phyloP scores from a whole-genome alignment of 1,284 basidiomycete genomes.

The Ceratobasidium sp. region DNA sequence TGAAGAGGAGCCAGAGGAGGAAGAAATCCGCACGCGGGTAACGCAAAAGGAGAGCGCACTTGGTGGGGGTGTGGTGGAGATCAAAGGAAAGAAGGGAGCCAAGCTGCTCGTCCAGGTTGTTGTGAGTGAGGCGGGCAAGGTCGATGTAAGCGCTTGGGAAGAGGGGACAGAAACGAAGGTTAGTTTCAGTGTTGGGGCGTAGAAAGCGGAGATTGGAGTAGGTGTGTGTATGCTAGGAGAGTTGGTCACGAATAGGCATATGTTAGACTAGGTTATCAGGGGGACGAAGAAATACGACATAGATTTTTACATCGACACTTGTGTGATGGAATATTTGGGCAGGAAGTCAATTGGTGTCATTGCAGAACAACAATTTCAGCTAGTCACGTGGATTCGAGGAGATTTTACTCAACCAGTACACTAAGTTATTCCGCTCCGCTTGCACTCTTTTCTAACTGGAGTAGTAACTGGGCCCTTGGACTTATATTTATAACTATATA shows the following conservation, averaged over 20 bases:
- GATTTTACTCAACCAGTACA: too few species aligned
- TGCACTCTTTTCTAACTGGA: too few species aligned
- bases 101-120: conserved; percentile 76
- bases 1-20: conserved; percentile 62
- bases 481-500: too few species aligned
- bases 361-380: too few species aligned
- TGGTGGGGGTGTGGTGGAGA: conserved; percentile 68
- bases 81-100: conserved; percentile 66
- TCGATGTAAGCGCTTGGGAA: conserved; percentile 68
- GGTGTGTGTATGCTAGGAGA: conserved; percentile 14
- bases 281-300: not conserved
- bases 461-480: too few species aligned
- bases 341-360: too few species aligned
- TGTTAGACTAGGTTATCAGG: not conserved
- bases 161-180: conserved; percentile 60
- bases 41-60: conserved; percentile 74
- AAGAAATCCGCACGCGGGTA: conserved; percentile 76
- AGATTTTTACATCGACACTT: not conserved
- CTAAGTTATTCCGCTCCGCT: too few species aligned
- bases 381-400: too few species aligned
- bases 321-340: too few species aligned
- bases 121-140: conserved; percentile 67
- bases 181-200: conserved; percentile 32
- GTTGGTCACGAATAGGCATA: not conserved
- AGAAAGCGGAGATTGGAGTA: not conserved